Conservation (phyloP, 176 grass and related monocot species). For the Panicum miliaceum region DNA sequence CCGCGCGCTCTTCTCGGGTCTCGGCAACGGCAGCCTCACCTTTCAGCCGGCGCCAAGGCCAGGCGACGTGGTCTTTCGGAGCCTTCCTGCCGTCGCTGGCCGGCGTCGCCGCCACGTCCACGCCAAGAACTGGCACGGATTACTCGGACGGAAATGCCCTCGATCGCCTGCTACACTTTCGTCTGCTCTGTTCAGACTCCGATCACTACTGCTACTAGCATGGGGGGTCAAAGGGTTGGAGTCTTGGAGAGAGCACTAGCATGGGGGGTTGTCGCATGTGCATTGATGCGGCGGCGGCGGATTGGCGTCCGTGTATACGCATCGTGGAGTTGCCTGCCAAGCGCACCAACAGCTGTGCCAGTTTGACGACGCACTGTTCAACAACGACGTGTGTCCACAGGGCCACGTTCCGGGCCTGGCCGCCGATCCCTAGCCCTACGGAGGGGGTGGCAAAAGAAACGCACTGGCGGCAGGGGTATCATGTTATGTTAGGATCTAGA, state of each 20-base stretch:
- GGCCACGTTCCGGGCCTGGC: background rate
- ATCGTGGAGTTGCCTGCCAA: constrained; percentile 10
- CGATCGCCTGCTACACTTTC: too few relatives aligned
- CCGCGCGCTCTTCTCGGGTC: background rate
- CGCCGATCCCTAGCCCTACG: background rate
- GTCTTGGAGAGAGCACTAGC: background rate
- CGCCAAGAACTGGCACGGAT: background rate
- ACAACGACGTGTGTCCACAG: constrained; percentile 14
- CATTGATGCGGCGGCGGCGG: constrained; percentile 41
- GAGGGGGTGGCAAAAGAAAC: background rate
- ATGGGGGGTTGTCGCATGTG: constrained; percentile 22
- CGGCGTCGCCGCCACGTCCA: constrained; percentile 26
- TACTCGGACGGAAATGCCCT: constrained; percentile 6
- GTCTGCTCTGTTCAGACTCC: too few relatives aligned
- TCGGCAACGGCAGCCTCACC: background rate
- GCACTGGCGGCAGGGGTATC: too few relatives aligned
- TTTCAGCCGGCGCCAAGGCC: too few relatives aligned
- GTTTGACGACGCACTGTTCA: constrained; percentile 1
- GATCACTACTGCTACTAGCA: too few relatives aligned
- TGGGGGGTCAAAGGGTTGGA: constrained; percentile 11
- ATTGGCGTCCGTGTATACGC: background rate
- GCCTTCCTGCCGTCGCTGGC: background rate
- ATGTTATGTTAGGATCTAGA: too few relatives aligned
- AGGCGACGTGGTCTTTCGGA: background rate
- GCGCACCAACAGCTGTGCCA: constrained; percentile 42